A percentile compares a stretch with the other conserved stretches of the same genome.
Evolutionary conservation across 2,329 filamentous ascomycete species (phyloP).

Genomic region (Calonectria naviculata): DNA sequence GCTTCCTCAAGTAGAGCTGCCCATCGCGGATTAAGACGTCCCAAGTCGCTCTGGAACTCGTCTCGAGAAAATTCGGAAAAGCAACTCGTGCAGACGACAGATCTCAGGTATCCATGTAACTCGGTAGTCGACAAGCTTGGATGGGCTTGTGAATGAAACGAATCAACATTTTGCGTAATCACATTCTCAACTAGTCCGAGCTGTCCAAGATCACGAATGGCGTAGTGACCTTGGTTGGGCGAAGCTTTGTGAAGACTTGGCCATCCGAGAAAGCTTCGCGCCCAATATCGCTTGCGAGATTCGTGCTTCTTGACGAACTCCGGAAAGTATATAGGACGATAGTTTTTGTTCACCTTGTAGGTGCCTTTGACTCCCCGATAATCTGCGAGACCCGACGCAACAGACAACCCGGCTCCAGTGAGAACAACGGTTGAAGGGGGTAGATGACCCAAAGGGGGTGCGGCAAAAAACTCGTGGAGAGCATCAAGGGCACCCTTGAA

Average conservation of each 20-base stretch:
- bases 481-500: conserved; percentile 80
- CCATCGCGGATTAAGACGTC: conserved; percentile 88
- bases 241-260: conserved; percentile 80
- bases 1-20: conserved; percentile 78
- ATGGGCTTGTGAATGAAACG: conserved; percentile 85
- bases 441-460: conserved; percentile 63
- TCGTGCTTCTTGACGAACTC: conserved; percentile 89
- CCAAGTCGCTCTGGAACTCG: conserved; percentile 80
- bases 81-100: conserved; percentile 85
- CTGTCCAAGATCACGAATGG: conserved; percentile 76
- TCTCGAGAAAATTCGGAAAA: conserved; percentile 76
- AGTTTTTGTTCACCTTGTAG: conserved; percentile 90
- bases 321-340: conserved; percentile 91
- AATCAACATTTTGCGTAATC: conserved; percentile 97
- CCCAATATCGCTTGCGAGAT: conserved; percentile 94
- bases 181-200: conserved; percentile 81
- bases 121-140: conserved; percentile 81
- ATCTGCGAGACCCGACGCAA: conserved; percentile 92
- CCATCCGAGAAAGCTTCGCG: conserved; percentile 93
- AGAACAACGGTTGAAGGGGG: conserved; percentile 61
- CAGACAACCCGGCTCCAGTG: conserved; percentile 91
- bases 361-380: conserved; percentile 92
- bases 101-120: conserved; percentile 89
- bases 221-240: conserved; percentile 84
- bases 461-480: conserved; percentile 79